Evolutionary conservation across 768 basidiomycete genomes (phyloP), one percentile per base, ranked within the genome.

Genomic region (Podaxis pistillaris): DNA sequence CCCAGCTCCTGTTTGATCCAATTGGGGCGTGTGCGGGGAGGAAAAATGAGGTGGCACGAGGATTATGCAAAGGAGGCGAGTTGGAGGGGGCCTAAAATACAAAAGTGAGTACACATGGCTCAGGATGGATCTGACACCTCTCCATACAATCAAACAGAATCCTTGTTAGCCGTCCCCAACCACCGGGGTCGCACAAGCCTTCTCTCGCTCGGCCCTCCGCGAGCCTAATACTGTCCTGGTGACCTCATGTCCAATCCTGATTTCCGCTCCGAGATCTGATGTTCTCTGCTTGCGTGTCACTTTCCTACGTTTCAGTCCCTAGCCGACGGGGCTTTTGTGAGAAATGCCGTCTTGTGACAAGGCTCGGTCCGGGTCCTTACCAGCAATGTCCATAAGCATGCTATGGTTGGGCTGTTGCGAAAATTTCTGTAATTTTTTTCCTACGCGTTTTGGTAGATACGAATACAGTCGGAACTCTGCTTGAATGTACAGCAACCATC

Each of bases 1-100:
- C 53, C 53, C 53, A 38, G 36, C 53, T n/a, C 33, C 53, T 55
- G 53, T 55, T 55, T 55, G 17, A 15, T 55, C 53, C 53, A 37
- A 38, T 55, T 24, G 51, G 38, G 51, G 58, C 9, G 50, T 60
- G 24, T 46, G 52, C 28, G 46, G 46, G 24, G 46, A 40, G 26
- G 36, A 17, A 46, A 33, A 33, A 33, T 33, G 60, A 17, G 30
- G 30, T n/a, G 38, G 19, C 38, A 38, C 30, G 40, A 37, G 51
- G 37, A 52, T 26, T 22, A 24, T 8, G 47, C 53, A 17, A 55
- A 41, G 24, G 28, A 49, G 19, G 44, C 17, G 26, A 28, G 56
- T 44, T 52, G 46, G 37, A 38, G 49, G 50, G 26, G 56, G 33
- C 22, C 44, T 58, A 58, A 49, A 58, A 58, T 30, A 36, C 46